These are phyloP conservation scores for Symbiodinium natans DNA, from an alignment of 73 alveolate species.

Conservation along the genomic window DNA sequence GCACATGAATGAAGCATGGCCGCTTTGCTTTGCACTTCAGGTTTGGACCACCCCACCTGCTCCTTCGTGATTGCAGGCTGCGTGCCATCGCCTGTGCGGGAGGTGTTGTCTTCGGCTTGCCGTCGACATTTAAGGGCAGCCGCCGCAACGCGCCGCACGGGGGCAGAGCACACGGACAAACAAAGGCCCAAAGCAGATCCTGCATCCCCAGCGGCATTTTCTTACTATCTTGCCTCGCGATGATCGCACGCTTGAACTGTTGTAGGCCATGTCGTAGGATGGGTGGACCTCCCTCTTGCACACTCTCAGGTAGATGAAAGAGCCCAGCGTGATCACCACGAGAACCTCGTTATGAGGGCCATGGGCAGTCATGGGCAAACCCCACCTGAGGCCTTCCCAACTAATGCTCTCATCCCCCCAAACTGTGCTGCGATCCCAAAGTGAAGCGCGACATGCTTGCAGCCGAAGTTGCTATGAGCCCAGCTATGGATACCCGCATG, in stretches of 20 bases:
- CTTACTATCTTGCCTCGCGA: too few relatives aligned
- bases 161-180: too few relatives aligned
- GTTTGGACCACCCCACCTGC: too few relatives aligned
- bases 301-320: constrained; percentile 46
- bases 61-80: not conserved
- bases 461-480: constrained; percentile 37
- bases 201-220: too few relatives aligned
- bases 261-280: not conserved
- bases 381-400: not conserved
- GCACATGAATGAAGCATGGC: too few relatives aligned
- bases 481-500: constrained; percentile 73
- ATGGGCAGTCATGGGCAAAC: not conserved
- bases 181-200: too few relatives aligned
- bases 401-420: not conserved
- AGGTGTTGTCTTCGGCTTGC: too few relatives aligned
- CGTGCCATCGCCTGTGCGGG: not conserved
- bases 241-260: not conserved
- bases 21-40: too few relatives aligned
- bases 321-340: constrained; percentile 69
- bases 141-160: too few relatives aligned
- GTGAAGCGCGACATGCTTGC: not conserved
- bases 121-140: too few relatives aligned
- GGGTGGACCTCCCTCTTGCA: not conserved
- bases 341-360: constrained; percentile 23
- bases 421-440: not conserved